A percentile compares a stretch with the other conserved stretches of the same genome.
These are phyloP conservation scores for Chlamydomonas incerta DNA, from an alignment of 139 green algal species.

Conservation along the genomic window DNA sequence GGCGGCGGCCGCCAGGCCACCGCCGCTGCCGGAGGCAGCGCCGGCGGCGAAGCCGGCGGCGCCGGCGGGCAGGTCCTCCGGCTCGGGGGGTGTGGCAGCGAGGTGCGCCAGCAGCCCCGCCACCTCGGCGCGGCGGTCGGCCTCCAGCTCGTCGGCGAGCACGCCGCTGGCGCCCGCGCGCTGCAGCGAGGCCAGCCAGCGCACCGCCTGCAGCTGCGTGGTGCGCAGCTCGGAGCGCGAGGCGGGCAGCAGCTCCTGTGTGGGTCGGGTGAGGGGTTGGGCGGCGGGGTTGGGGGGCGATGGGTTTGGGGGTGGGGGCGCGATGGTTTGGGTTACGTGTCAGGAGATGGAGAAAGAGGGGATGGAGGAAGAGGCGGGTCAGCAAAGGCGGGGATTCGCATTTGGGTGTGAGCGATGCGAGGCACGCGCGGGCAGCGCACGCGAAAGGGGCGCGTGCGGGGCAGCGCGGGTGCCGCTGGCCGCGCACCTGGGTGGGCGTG, in stretches of 20 bases:
- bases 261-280: neutral
- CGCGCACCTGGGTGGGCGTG: slow-evolving; percentile 25
- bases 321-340: too few relatives aligned
- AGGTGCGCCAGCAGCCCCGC: slow-evolving; percentile 19
- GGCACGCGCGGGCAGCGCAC: too few relatives aligned
- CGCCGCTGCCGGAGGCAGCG: neutral
- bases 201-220: slow-evolving; percentile 91
- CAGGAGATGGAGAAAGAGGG: too few relatives aligned
- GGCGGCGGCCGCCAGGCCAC: neutral
- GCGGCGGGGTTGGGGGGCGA: neutral
- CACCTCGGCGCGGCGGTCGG: slow-evolving; percentile 15
- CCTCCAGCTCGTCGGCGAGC: slow-evolving; percentile 90
- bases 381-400: too few relatives aligned
- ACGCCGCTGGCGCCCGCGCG: slow-evolving; percentile 91
- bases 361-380: too few relatives aligned
- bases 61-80: neutral
- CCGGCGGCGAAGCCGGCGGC: neutral
- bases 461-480: too few relatives aligned
- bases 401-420: too few relatives aligned
- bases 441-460: too few relatives aligned
- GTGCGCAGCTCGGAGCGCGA: slow-evolving; percentile 80
- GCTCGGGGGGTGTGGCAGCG: neutral
- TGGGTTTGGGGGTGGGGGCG: too few relatives aligned
- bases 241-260: slow-evolving; percentile 82
- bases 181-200: slow-evolving; percentile 89